These are phyloP conservation scores for Spiromastix sp. DNA, from an alignment of 2,329 filamentous ascomycete genomes.

Conservation along the genomic window DNA sequence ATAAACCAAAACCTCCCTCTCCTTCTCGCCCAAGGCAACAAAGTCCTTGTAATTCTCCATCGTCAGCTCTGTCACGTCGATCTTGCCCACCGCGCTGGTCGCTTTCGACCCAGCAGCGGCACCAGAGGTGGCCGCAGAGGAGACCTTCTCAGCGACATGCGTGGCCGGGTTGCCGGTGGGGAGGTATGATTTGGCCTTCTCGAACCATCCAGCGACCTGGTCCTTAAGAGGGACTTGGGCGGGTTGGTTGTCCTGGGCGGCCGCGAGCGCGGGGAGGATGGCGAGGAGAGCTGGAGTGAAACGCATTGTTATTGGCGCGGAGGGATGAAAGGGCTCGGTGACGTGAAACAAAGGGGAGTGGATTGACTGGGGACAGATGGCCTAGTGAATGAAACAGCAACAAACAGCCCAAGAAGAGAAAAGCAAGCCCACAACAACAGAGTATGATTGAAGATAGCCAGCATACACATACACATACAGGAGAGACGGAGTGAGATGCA, in stretches of 20 bases:
- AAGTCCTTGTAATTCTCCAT: conserved; percentile 48
- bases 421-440: too few species aligned
- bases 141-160: conserved; percentile 31
- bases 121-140: conserved; percentile 34
- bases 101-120: conserved; percentile 23
- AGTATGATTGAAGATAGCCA: too few species aligned
- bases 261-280: conserved; percentile 66
- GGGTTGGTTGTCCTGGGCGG: conserved; percentile 48
- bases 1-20: conserved; percentile 48
- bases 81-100: conserved; percentile 37
- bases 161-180: conserved; percentile 37
- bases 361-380: too few species aligned
- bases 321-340: too few species aligned
- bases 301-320: conserved; percentile 14
- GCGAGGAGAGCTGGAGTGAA: conserved; percentile 40
- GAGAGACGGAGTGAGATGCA: too few species aligned
- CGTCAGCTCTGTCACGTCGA: conserved; percentile 43
- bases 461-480: too few species aligned
- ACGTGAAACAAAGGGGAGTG: neutral
- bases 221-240: conserved; percentile 44
- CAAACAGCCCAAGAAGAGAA: too few species aligned
- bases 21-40: conserved; percentile 30
- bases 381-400: too few species aligned
- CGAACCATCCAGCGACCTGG: conserved; percentile 37
- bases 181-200: conserved; percentile 45